Percentiles rank a stretch among this genome's conserved stretches.
Conservation (phyloP, 148 eudicot genomes). For the Euryodendron excelsum region DNA sequence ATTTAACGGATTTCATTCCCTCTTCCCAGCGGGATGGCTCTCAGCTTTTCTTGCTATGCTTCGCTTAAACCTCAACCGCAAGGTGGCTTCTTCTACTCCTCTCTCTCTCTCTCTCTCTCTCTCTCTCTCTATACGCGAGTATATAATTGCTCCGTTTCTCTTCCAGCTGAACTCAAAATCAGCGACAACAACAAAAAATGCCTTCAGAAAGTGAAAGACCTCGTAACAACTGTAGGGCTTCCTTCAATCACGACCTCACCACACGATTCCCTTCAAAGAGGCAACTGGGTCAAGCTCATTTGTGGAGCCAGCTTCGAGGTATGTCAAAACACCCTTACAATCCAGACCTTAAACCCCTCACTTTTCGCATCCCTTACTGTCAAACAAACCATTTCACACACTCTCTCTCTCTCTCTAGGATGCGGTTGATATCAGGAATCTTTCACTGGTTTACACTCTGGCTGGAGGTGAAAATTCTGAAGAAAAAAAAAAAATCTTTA, state of each 20-base stretch:
- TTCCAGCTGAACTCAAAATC: slow-evolving; percentile 25
- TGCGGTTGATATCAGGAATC: slow-evolving; percentile 78
- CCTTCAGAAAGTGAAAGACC: slow-evolving; percentile 40
- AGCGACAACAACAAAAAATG: slow-evolving; percentile 30
- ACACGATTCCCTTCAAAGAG: slow-evolving; percentile 52
- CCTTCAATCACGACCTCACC: slow-evolving; percentile 47
- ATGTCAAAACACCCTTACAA: neutral
- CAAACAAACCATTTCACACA: neutral
- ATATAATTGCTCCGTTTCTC: neutral
- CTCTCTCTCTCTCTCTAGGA: slow-evolving; percentile 43
- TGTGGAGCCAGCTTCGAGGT: slow-evolving; percentile 99
- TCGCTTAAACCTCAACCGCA: slow-evolving; percentile 31
- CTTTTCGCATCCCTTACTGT: neutral
- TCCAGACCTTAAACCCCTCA: neutral
- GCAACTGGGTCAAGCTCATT: slow-evolving; percentile 96
- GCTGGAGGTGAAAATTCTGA: slow-evolving; percentile 60
- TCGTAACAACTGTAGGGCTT: slow-evolving; percentile 43
- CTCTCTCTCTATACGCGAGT: neutral
- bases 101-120: neutral
- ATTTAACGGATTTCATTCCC: neutral
- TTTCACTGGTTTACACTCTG: slow-evolving; percentile 78
- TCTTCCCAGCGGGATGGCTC: slow-evolving; percentile 30
- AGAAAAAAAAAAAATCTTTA: neutral
- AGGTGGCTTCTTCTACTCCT: neutral
- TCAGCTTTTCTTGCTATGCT: slow-evolving; percentile 41